Evolutionary conservation across 2,329 filamentous ascomycete genomes (phyloP), one percentile per base, ranked within the genome.

Genomic region (Xylaria sp.): DNA sequence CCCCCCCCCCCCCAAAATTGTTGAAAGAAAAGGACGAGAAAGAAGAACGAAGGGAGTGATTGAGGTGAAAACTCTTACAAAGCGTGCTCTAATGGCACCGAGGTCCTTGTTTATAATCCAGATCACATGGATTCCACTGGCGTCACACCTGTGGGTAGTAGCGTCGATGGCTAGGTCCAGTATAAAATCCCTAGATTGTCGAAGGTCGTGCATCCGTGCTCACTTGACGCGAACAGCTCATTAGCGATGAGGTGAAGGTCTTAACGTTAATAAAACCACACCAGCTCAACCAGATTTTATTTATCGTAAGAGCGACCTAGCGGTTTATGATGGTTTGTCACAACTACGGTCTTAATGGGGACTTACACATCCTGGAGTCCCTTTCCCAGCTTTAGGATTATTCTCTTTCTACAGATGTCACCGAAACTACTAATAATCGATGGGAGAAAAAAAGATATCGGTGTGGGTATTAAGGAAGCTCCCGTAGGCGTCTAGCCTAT

Each of bases 171-270:
- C 74, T 2, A 80, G 64, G 0, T 70, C 68, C 1, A 77, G 79
- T 4, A 71, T 74, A 58, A 81, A 81, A 0, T 65, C 59, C 0
- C 67, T 62, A 6, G 40, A 35, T 21, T 25, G 15, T 9, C 41
- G 43, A 4, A 43, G 33, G 9, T n/a, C 73, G 35, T 11, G 29
- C 73, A 68, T 70, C 80, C 60, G 74, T 66, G 61, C 80, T 86
- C 0, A 81, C 76, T 1, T 81, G 83, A 74, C 9, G 80, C 85
- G 67, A 87, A 87, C 38, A 87, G 81, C 68, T 87, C 85, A 68
- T 87, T 85, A 63, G 80, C 82, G 66, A 87, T 78, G 46, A 87
- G 73, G 61, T 87, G 84, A 3, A 87, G 72, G 3, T 71, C 65
- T 62, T 85, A 75, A 40, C 75, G 76, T 54, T 82, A 73, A 64